Evolutionary conservation across 495 filamentous ascomycete species (phyloP).

Genomic region (Thermothielavioides terrestris): DNA sequence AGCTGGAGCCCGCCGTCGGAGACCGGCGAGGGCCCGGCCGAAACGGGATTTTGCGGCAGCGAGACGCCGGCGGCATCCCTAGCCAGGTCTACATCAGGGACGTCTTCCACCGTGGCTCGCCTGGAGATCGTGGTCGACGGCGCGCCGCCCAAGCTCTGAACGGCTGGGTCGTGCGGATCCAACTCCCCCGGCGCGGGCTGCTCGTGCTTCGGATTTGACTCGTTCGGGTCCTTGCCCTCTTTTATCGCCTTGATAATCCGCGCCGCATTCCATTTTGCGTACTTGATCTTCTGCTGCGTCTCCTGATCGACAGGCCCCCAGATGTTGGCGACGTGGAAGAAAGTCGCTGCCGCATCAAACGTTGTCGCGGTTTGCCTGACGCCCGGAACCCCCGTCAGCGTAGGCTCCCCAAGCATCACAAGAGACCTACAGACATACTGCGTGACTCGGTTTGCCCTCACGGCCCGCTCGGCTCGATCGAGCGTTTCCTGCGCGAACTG

Average conservation of each 20-base stretch:
- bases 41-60: slow-evolving; percentile 32
- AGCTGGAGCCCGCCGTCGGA: slow-evolving; percentile 24
- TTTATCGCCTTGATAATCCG: slow-evolving; percentile 86
- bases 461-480: slow-evolving; percentile 66
- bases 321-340: slow-evolving; percentile 78
- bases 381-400: slow-evolving; percentile 3
- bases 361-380: slow-evolving; percentile 84
- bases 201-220: slow-evolving; percentile 62
- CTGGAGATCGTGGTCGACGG: slow-evolving; percentile 32
- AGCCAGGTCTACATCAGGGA: slow-evolving; percentile 36
- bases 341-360: slow-evolving; percentile 81
- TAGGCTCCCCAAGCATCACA: background rate
- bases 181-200: slow-evolving; percentile 41
- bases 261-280: slow-evolving; percentile 89
- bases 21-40: slow-evolving; percentile 34
- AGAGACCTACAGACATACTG: slow-evolving; percentile 42
- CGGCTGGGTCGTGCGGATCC: slow-evolving; percentile 55
- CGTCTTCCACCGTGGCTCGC: slow-evolving; percentile 49
- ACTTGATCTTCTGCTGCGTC: slow-evolving; percentile 80
- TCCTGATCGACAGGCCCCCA: slow-evolving; percentile 73
- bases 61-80: slow-evolving; percentile 29
- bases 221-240: slow-evolving; percentile 87
- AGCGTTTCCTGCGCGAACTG: slow-evolving; percentile 89
- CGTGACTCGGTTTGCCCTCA: slow-evolving; percentile 77
- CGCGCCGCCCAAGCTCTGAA: slow-evolving; percentile 42